Evolutionary conservation across 2,329 filamentous ascomycete species (phyloP), one percentile per base, ranked within the genome.

Genomic region (Daldinia eschscholtzii): DNA sequence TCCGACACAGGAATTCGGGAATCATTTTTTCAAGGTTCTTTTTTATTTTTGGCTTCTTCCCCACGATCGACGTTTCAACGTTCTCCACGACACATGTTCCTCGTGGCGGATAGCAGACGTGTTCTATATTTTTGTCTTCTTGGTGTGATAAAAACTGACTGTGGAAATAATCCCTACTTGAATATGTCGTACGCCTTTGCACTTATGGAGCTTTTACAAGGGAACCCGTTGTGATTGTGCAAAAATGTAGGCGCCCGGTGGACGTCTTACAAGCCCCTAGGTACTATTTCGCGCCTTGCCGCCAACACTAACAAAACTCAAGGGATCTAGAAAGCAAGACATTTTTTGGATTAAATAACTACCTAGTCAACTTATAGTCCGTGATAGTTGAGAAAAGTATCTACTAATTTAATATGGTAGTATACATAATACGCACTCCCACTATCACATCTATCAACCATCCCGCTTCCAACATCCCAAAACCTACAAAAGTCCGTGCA

Each of bases 1-100:
- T 72, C 72, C 74, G 74, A 76, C 56, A 76, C 74, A 61, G 1
- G 20, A 55, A 39, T 13, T 28, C 52, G n/a, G 10, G 18, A n/a
- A 20, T 26, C 3, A 12, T 55, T 15, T 15, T 72, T 72, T 53
- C 20, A 63, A 56, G 41, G 58, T 53, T 26, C n/a, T 59, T 60
- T 4, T 9, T 67, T 68, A 61, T 72, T 70, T 68, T 66, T 72
- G 68, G 68, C 53, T 64, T 55, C 46, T 65, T 64, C 63, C 61
- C 64, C 61, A 46, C 69, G 57, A 63, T 58, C 42, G 61, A 30
- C 41, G 62, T 74, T 74, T 73, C 66, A 67, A 72, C 33, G 18
- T 9, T 64, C 35, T 60, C 30, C 30, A n/a, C n/a, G n/a, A n/a
- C n/a, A n/a, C n/a, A 23, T 64, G 41, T 33, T 33, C 28, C 12